Evolutionary conservation across 202 grass and related monocot species (phyloP).

Genomic region (Panicum hallii): DNA sequence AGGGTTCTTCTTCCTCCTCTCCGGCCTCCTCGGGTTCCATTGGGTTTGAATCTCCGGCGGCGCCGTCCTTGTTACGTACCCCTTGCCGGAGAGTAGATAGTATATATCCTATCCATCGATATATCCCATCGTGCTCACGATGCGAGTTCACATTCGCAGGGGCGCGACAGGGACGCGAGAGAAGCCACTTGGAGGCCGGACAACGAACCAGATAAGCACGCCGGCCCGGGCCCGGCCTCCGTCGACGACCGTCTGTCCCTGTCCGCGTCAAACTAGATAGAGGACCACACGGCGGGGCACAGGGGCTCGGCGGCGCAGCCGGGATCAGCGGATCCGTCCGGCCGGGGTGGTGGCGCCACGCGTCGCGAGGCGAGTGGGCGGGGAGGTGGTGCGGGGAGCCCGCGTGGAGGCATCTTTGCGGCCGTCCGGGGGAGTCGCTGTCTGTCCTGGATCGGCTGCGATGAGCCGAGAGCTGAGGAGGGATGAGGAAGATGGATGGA

Average conservation of each 20-base stretch:
- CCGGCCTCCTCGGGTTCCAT: background rate
- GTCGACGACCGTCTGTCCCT: background rate
- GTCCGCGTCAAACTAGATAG: background rate
- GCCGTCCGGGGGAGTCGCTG: conserved; percentile 21
- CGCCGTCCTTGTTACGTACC: background rate
- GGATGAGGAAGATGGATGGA: background rate
- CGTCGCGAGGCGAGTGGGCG: background rate
- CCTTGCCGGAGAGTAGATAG: background rate
- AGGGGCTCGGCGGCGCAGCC: background rate
- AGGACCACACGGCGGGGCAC: background rate
- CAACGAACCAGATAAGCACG: conserved; percentile 20
- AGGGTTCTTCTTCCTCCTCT: background rate
- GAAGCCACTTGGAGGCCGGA: background rate
- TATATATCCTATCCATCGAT: background rate
- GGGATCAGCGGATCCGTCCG: conserved; percentile 20
- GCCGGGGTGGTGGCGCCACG: conserved; percentile 9
- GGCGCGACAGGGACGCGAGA: background rate
- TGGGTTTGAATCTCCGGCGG: background rate
- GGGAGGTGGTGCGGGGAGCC: background rate
- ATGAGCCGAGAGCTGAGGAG: background rate
- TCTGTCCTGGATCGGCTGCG: background rate
- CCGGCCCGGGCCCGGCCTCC: background rate
- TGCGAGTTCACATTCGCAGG: conserved; percentile 29
- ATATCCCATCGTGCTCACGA: conserved; percentile 1
- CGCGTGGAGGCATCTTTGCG: conserved; percentile 36